Evolutionary conservation across 441 rosid genomes (phyloP).

Genomic region (Corymbia citriodora): DNA sequence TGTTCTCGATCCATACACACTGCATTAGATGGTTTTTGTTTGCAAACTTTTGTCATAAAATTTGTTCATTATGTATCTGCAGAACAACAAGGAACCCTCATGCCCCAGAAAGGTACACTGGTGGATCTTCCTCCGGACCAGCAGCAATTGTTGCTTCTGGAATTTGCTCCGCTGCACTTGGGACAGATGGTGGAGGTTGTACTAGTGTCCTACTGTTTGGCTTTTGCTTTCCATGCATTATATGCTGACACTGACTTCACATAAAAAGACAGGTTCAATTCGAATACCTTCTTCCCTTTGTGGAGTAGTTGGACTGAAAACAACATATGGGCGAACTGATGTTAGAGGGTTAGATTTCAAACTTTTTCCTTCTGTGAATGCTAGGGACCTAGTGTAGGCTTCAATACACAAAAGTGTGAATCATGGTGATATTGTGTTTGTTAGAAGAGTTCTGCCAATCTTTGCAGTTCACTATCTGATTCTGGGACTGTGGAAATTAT

Average conservation of each 20-base stretch:
- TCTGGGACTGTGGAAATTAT: slow-evolving; percentile 66
- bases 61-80: slow-evolving; percentile 7
- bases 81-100: slow-evolving; percentile 91
- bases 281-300: slow-evolving; percentile 83
- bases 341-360: slow-evolving; percentile 50
- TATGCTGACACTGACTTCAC: slow-evolving; percentile 3
- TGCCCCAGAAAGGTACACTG: slow-evolving; percentile 73
- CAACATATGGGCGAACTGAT: slow-evolving; percentile 80
- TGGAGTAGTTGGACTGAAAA: slow-evolving; percentile 83
- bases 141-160: slow-evolving; percentile 93
- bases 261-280: slow-evolving; percentile 60
- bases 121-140: slow-evolving; percentile 95
- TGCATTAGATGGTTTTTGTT: neutral
- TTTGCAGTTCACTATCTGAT: slow-evolving; percentile 51
- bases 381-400: neutral
- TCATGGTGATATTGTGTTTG: neutral
- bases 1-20: neutral
- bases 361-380: neutral
- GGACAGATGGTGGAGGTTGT: slow-evolving; percentile 97
- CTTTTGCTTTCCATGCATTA: neutral
- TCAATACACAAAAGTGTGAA: neutral
- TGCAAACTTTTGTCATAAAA: neutral
- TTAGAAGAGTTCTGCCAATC: neutral
- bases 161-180: slow-evolving; percentile 82
- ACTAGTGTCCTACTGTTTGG: slow-evolving; percentile 6